Conservation (phyloP, 164 flowering plant species). For the Dillenia turbinata region DNA sequence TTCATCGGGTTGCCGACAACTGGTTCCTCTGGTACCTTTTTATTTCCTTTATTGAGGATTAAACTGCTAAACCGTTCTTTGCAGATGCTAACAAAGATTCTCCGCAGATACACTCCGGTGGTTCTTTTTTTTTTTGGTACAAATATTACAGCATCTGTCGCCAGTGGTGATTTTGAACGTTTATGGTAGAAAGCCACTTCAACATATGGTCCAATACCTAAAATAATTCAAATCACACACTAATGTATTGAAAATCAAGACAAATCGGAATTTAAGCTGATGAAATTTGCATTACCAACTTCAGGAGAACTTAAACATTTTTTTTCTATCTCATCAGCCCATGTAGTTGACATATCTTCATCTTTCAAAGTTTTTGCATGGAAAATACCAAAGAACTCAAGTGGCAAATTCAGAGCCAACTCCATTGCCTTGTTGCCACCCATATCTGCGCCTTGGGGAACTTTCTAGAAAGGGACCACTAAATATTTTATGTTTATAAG, state of each 20-base stretch:
- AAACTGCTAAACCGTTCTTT: constrained; percentile 91
- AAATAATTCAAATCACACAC: constrained; percentile 11
- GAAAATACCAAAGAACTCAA: constrained; percentile 91
- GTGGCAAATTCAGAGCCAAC: constrained; percentile 96
- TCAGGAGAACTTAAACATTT: constrained; percentile 93
- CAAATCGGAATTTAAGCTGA: neutral
- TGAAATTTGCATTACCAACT: constrained; percentile 61
- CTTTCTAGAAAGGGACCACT: constrained; percentile 96
- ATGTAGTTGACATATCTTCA: constrained; percentile 69
- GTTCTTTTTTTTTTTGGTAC: constrained; percentile 91
- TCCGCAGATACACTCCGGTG: constrained; percentile 85
- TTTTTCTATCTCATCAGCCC: constrained; percentile 91
- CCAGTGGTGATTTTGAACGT: constrained; percentile 67
- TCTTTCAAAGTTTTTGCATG: constrained; percentile 73
- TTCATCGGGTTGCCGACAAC: constrained; percentile 71
- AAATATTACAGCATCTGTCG: constrained; percentile 94
- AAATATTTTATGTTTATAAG: constrained; percentile 96
- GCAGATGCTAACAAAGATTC: constrained; percentile 84
- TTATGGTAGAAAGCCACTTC: constrained; percentile 97
- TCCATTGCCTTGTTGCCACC: constrained; percentile 99
- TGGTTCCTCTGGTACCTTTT: constrained; percentile 75
- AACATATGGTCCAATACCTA: constrained; percentile 99
- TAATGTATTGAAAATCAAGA: neutral
- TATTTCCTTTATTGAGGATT: constrained; percentile 89
- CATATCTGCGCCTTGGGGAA: constrained; percentile 85